Base-by-base conservation (phyloP, 148 eudicot genomes). In the Rheum nobile region DNA sequence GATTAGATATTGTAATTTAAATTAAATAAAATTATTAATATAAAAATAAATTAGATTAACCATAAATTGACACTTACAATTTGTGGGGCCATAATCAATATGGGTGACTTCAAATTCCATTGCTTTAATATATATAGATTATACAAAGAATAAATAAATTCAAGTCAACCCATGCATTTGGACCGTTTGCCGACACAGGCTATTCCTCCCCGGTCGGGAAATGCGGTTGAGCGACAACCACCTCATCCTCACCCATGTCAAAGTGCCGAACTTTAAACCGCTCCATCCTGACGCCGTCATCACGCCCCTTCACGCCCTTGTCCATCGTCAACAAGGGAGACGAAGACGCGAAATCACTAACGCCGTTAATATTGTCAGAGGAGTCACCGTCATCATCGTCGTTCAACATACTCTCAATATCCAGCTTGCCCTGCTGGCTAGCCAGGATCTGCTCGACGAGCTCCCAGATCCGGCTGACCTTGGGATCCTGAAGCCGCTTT, bases 391-490 rank as follows among this genome's bases (percentile, higher is more conserved):
- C 69, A 9, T 11, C 69, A 9, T 17, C 69, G 4, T 26, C 37
- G 69, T 26, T 35, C 41, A 67, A 31, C 71, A 67, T 67, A 2
- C 5, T 31, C 39, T 26, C 17, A 6, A 67, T 29, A 67, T 67
- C 39, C 8, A 67, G 71, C 71, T 67, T 17, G 44, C 46, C 75
- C 13, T 52, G 65, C n/a, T 48, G 54, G 43, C 26, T 37, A 5
- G 42, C 75, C 21, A 73, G 67, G 21, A 73, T 55, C 37, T 73
- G 65, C 46, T 73, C 75, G 5, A 73, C 47, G 2, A 73, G 14
- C 65, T 73, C 75, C 75, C 75, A 73, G 26, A 73, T 73, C 10
- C 55, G 39, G 13, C 75, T 73, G 8, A 54, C 67, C 46, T 52
- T 73, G 11, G 65, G 67, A 34, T 50, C 43, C 22, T 52, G 28